phyloP scores from a whole-genome alignment of 2,329 filamentous ascomycete genomes.

The Claviceps digitariae region DNA sequence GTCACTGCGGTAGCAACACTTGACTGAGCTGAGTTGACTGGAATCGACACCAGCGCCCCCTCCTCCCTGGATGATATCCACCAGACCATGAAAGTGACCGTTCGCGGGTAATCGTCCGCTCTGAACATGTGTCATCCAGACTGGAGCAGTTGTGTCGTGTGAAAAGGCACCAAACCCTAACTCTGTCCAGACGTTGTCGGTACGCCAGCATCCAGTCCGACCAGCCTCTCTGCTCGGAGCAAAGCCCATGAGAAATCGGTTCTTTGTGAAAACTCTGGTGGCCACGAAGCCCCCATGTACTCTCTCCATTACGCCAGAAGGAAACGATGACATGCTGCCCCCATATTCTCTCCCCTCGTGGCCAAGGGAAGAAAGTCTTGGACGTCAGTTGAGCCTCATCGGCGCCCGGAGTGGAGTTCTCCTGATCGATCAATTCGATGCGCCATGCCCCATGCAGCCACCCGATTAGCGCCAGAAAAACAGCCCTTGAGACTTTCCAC shows the following conservation, averaged over 20 bases:
- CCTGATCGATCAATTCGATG: not conserved
- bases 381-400: constrained; percentile 4
- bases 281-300: no score
- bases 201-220: no score
- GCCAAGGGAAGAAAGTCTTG: not conserved
- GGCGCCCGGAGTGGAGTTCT: not conserved
- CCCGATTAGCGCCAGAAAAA: constrained; percentile 1
- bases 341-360: no score
- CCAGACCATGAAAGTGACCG: not conserved
- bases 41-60: not conserved
- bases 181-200: no score
- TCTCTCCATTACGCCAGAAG: not conserved
- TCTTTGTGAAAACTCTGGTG: no score
- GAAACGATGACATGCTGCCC: not conserved
- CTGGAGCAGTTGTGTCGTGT: no score
- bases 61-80: not conserved
- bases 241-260: no score
- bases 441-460: not conserved
- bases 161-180: no score
- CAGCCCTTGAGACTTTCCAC: not conserved
- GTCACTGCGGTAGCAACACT: not conserved
- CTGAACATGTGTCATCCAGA: not conserved
- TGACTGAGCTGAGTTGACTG: not conserved
- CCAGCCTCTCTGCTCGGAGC: no score
- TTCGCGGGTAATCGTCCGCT: not conserved